Base-by-base conservation (phyloP, 139 green algal species). In the Chlorella sp. region DNA sequence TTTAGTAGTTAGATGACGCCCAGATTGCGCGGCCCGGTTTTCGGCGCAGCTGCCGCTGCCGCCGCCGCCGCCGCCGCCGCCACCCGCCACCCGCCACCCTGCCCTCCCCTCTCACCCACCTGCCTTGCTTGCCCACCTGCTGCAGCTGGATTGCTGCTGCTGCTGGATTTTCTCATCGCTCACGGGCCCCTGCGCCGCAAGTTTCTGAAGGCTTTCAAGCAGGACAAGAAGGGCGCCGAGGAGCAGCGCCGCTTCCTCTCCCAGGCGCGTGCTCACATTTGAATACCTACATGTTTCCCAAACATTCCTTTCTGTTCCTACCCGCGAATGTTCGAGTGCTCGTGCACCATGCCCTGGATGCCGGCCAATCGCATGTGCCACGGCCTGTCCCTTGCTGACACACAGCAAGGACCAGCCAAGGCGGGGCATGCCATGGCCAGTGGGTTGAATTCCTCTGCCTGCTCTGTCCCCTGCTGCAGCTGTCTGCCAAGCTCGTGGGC, bases 81-180 rank as follows among this genome's bases (percentile, higher is more conserved):
- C 34, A 16, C 75, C 15, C 14, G 18, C 75, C 75, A 12, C 75
- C 15, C 11, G 75, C 75, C 42, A n/a, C 48, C 48, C n/a, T 80
- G 75, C 48, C 40, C 26, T 34, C 39, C 14, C 78, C 4, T 42
- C 53, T 3, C 48, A n/a, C 15, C 42, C 15, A 30, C 81, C 24
- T 77, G 32, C 81, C 81, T 28, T 15, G 15, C 60, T 60, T 37
- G 5, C 34, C 61, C 40, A 15, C 71, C 28, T 76, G 48, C 87
- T 86, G 87, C 32, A 19, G 85, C 1, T 28, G 12, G 28, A 68
- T 91, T n/a, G n/a, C n/a, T n/a, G 26, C 36, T 91, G 19, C 3
- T 71, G 37, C 36, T 91, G 36, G 88, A 91, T 66, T 18, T 84
- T 19, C 48, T 91, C 69, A 39, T 91, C 30, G 53, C 39, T 0